Percentiles rank a stretch among this genome's conserved stretches.
Conservation (phyloP, 148 eudicot genomes). For the Hydrangea macrophylla region DNA sequence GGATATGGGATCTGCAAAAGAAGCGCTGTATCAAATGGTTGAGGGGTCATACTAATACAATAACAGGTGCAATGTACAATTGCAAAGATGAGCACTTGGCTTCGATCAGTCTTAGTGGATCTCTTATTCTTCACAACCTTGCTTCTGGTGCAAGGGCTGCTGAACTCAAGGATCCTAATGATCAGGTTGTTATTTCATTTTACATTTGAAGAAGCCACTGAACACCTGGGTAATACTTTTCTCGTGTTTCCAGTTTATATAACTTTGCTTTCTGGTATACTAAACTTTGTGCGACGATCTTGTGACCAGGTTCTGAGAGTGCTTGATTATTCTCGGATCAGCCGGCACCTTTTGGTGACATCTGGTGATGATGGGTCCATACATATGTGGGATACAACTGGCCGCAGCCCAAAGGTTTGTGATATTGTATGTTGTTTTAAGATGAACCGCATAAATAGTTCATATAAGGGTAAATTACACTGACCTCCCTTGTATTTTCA, state of each 20-base stretch:
- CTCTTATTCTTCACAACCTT: constrained; percentile 92
- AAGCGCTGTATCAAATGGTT: constrained; percentile 95
- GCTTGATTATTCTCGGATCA: constrained; percentile 90
- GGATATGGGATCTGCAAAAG: constrained; percentile 93
- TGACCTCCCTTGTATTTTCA: too few species aligned
- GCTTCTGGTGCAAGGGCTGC: constrained; percentile 87
- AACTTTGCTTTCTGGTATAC: constrained; percentile 18
- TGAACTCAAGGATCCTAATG: too few species aligned
- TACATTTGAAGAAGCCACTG: neutral
- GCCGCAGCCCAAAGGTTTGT: constrained; percentile 83
- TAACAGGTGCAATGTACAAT: constrained; percentile 78
- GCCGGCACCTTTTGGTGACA: constrained; percentile 90
- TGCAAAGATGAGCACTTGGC: constrained; percentile 97
- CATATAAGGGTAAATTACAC: too few species aligned
- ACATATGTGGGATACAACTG: constrained; percentile 94
- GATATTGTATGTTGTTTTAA: neutral
- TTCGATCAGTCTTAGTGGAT: constrained; percentile 77
- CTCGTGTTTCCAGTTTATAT: neutral
- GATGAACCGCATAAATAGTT: too few species aligned
- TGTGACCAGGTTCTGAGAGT: constrained; percentile 78
- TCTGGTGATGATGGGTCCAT: too few species aligned
- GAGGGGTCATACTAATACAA: constrained; percentile 81
- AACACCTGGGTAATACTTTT: constrained; percentile 11
- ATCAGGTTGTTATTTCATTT: constrained; percentile 52
- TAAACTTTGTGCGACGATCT: constrained; percentile 35